phyloP scores from a whole-genome alignment of 176 grass and related monocot species.

The Rhynchospora tenuis region DNA sequence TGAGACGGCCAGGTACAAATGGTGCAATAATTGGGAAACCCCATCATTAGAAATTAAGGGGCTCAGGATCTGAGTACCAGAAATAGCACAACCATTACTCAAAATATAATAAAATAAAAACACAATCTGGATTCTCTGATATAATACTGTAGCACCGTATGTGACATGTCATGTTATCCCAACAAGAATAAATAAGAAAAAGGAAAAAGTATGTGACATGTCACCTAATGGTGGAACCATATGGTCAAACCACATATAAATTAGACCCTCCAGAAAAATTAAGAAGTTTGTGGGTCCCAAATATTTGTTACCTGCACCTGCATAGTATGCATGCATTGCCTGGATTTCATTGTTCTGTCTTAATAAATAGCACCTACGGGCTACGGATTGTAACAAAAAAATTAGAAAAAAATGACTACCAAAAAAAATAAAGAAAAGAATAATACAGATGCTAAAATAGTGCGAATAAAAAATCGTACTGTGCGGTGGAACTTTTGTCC shows the following conservation, averaged over 20 bases:
- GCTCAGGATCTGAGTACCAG: conserved; percentile 1
- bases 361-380: neutral
- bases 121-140: conserved; percentile 13
- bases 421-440: too few species aligned
- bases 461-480: neutral
- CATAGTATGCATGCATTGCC: neutral
- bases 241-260: neutral
- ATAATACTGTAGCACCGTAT: conserved; percentile 1
- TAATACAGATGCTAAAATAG: neutral
- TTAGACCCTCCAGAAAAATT: neutral
- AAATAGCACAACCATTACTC: neutral
- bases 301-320: neutral
- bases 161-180: neutral
- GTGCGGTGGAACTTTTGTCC: neutral
- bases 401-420: neutral
- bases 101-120: too few species aligned
- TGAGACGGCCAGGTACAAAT: neutral
- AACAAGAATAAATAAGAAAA: neutral
- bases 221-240: conserved; percentile 2
- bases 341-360: neutral
- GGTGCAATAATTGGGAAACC: conserved; percentile 10
- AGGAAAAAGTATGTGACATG: neutral
- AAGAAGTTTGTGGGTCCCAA: neutral
- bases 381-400: neutral
- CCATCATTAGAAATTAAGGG: neutral